Conservation (phyloP, 2,329 filamentous ascomycete species). For the Monascus ruber region DNA sequence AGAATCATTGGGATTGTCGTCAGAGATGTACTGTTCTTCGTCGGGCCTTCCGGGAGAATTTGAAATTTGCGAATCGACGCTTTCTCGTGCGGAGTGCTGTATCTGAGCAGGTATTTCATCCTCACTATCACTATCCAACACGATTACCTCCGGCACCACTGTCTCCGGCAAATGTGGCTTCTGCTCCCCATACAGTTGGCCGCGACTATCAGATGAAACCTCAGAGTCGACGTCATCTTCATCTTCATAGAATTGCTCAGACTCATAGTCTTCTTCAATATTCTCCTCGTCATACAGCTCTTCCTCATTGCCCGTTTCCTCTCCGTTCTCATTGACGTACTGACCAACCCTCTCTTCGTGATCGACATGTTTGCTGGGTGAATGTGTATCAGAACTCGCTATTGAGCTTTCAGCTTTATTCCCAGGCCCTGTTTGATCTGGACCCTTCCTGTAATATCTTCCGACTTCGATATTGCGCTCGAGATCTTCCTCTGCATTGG, state of each 20-base stretch:
- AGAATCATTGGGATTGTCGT: neutral
- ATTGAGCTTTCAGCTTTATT: no score
- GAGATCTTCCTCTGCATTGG: no score
- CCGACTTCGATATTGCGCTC: no score
- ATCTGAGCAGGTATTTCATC: neutral
- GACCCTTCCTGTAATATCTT: no score
- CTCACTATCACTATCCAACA: neutral
- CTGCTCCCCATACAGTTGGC: neutral
- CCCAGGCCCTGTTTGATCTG: no score
- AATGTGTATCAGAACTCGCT: no score
- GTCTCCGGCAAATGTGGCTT: neutral
- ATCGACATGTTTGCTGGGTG: no score
- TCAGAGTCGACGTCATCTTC: neutral
- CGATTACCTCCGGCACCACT: neutral
- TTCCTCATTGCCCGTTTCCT: neutral
- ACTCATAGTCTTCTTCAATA: neutral
- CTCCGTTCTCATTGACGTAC: conserved; percentile 1
- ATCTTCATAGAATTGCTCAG: neutral
- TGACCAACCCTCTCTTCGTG: no score
- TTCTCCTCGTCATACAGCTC: conserved; percentile 2
- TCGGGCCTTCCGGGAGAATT: neutral
- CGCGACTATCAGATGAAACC: neutral
- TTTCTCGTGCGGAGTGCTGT: neutral
- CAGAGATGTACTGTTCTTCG: neutral
- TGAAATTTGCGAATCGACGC: neutral